Evolutionary conservation across 768 basidiomycete species (phyloP).

Genomic region (Zangia roseola): DNA sequence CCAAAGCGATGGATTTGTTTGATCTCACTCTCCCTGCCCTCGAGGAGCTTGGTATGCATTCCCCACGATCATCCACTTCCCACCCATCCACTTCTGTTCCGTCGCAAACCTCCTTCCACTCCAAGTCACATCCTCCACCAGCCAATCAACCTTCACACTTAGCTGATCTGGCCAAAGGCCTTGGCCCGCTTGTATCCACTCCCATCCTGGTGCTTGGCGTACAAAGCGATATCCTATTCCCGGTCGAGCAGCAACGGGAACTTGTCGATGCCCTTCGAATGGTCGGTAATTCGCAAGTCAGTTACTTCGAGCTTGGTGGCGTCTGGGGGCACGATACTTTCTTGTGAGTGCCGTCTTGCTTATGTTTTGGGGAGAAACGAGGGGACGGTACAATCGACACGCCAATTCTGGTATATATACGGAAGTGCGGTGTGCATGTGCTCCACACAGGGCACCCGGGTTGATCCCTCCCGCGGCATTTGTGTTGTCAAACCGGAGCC

Average conservation of each 20-base stretch:
- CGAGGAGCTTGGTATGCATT: slow-evolving; percentile 57
- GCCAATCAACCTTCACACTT: slow-evolving; percentile 74
- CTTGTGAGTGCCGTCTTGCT: slow-evolving; percentile 52
- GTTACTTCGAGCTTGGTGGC: slow-evolving; percentile 96
- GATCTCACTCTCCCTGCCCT: slow-evolving; percentile 87
- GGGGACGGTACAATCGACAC: neutral
- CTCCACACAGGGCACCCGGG: neutral
- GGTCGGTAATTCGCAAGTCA: slow-evolving; percentile 85
- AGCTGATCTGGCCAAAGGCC: slow-evolving; percentile 72
- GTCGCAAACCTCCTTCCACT: slow-evolving; percentile 43
- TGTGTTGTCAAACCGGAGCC: neutral
- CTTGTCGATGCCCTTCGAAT: slow-evolving; percentile 88
- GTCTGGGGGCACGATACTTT: slow-evolving; percentile 99
- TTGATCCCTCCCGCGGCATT: slow-evolving; percentile 4
- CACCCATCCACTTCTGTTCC: slow-evolving; percentile 18
- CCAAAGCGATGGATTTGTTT: slow-evolving; percentile 99
- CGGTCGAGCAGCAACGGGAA: slow-evolving; percentile 96
- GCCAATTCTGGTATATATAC: slow-evolving; percentile 8
- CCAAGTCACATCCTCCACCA: slow-evolving; percentile 72
- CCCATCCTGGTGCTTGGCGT: slow-evolving; percentile 90
- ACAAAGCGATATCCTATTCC: slow-evolving; percentile 95
- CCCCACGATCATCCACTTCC: slow-evolving; percentile 20
- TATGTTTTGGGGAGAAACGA: neutral
- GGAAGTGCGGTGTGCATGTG: neutral
- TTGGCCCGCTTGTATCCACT: slow-evolving; percentile 69